Conservation (phyloP, 176 grass and related monocot species). For the Avena insularis region DNA sequence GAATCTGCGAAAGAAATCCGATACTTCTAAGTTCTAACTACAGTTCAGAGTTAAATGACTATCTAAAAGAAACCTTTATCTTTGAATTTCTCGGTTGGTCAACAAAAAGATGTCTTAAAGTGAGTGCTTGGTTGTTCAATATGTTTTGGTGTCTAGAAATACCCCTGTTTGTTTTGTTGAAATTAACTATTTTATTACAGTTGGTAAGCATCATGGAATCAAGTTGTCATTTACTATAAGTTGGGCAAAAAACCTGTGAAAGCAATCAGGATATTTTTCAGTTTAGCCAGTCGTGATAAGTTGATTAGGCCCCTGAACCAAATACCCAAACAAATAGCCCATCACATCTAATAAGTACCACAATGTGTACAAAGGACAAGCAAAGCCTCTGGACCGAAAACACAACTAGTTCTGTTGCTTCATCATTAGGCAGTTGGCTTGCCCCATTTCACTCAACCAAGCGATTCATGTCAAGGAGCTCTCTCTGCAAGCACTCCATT, state of each 20-base stretch:
- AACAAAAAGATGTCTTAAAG: too few species aligned
- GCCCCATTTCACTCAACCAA: neutral
- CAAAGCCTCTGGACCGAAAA: constrained; percentile 15
- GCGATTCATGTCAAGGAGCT: neutral
- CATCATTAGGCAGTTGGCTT: neutral
- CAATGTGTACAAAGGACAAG: too few species aligned
- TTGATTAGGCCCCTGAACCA: neutral
- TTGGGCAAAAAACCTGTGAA: too few species aligned
- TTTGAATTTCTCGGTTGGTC: neutral
- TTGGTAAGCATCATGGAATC: too few species aligned
- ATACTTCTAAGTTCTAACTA: neutral
- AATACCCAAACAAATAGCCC: neutral
- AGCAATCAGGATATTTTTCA: too few species aligned
- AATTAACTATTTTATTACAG: too few species aligned
- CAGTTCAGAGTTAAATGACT: neutral
- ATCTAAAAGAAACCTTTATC: too few species aligned
- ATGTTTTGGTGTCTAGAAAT: neutral
- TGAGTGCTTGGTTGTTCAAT: neutral
- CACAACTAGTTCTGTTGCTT: neutral
- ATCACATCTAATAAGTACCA: neutral
- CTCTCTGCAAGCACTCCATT: neutral
- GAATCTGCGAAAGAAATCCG: neutral
- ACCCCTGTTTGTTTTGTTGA: neutral
- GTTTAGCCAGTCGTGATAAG: neutral
- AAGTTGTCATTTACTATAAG: too few species aligned